Evolutionary conservation across 768 basidiomycete genomes (phyloP), one percentile per base, ranked within the genome.

Genomic region (Leccinum longicurvipes): DNA sequence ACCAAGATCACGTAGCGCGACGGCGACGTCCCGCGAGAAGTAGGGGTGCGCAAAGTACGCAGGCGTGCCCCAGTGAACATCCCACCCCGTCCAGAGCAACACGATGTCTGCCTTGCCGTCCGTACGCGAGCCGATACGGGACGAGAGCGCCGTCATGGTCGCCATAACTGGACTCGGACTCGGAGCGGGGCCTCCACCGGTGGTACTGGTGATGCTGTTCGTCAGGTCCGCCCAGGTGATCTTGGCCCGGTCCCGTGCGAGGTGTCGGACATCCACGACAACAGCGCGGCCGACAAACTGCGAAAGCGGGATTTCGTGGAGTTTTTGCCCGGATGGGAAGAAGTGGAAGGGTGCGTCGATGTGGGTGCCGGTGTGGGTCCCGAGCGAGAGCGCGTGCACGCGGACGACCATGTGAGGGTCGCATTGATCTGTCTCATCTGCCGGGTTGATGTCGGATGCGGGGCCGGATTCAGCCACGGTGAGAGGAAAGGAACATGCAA

Each of bases 341-440:
- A 89, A 90, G 63, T 91, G 89, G 49, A 79, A 82, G 0, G 89
- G 89, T 1, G 88, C 86, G 62, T 91, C 89, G 68, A 91, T 76
- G 72, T 91, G 89, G 3, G 89, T 91, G 46, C 89, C 89, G 1
- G 85, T 84, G 64, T 91, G 89, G 1, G 88, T 82, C 4, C 85
- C 80, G 21, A 89, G 62, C 25, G 79, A 72, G 48, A 91, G 70
- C 0, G 74, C 52, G 6, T 67, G 63, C 23, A 71, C 65, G 3
- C 63, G 63, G 58, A 69, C 62, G 49, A 60, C 58, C 47, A 61
- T 57, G 12, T 24, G 23, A 42, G 55, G 6, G n/a, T 53, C 48
- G 11, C 46, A 17, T 47, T 34, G 44, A n/a, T 45, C 24, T 14
- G 15, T 45, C 41, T 42, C 41, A 12, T 21, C 12, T 14, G 14